Evolutionary conservation across 2,329 filamentous ascomycete genomes (phyloP), one percentile per base, ranked within the genome.

Genomic region (Ampelomyces quisqualis): DNA sequence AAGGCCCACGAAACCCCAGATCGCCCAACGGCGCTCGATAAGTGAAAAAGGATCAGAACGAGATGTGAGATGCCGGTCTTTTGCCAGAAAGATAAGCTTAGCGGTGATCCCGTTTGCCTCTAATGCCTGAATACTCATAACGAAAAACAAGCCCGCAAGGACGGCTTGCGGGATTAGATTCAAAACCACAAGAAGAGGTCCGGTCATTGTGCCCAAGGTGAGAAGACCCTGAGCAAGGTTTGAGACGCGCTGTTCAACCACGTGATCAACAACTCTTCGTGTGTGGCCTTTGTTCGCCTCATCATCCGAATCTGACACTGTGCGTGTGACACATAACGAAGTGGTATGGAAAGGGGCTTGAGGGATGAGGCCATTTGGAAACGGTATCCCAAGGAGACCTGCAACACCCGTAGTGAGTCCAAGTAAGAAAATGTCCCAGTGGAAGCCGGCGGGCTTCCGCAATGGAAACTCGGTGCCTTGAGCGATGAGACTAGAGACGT

Each of bases 271-370:
- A 10, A 67, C 57, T 36, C 74, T 66, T 7, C 49, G 55, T 0
- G 71, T 64, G 63, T 70, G 47, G 67, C 68, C 44, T 73, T 76
- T 50, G 68, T 71, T 58, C 3, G 43, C 37, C 63, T 70, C 67
- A 13, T 70, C 70, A 31, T 72, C 66, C 0, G 69, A 67, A 28
- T 71, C 58, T 21, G 59, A 55, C 11, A 73, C 61, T 11, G 69
- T 68, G 33, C 58, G 60, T 0, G 65, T 69, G 40, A 76, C 51
- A 45, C 67, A 70, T 10, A 79, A 67, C 0, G 73, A 74, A 48
- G 77, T 77, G 2, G 78, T 82, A 55, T 81, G 79, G 13, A 81
- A 77, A 0, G 78, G 78, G 5, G 78, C 79, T 67, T 80, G 77
- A 0, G 78, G 77, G n/a, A 79, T 77, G 0, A 81, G 68, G 4